Percentiles rank a stretch among this genome's conserved stretches.
phyloP scores from a whole-genome alignment of 2,329 filamentous ascomycete species.

The Nemania sp. region DNA sequence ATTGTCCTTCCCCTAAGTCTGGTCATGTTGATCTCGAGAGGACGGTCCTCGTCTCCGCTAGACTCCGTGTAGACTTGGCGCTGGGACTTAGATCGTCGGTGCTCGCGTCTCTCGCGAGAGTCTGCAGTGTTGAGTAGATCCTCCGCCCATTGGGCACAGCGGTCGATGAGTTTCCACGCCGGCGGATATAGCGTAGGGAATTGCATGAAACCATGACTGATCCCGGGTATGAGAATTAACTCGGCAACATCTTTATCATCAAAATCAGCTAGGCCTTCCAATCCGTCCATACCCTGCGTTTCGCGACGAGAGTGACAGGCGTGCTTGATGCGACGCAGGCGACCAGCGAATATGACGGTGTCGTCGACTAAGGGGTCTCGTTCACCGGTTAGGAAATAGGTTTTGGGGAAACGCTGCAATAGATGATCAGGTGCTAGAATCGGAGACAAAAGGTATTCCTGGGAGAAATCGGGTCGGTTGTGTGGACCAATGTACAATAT shows the following conservation, averaged over 20 bases:
- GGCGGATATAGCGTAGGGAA: slow-evolving; percentile 88
- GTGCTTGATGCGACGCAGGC: slow-evolving; percentile 79
- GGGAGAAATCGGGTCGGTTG: slow-evolving; percentile 88
- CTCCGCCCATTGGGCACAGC: slow-evolving; percentile 79
- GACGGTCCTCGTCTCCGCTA: slow-evolving; percentile 78
- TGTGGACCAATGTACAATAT: slow-evolving; percentile 95
- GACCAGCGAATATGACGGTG: slow-evolving; percentile 92
- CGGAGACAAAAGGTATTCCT: slow-evolving; percentile 88
- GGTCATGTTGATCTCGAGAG: slow-evolving; percentile 78
- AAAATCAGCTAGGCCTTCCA: slow-evolving; percentile 59
- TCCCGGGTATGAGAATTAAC: slow-evolving; percentile 82
- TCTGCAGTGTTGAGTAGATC: slow-evolving; percentile 69
- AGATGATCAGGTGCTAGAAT: slow-evolving; percentile 85
- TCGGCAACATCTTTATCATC: slow-evolving; percentile 78
- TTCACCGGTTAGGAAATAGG: slow-evolving; percentile 92
- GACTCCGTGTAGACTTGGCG: slow-evolving; percentile 61
- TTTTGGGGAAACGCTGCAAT: slow-evolving; percentile 87
- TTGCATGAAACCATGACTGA: slow-evolving; percentile 92
- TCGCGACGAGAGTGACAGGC: slow-evolving; percentile 55
- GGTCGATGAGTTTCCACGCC: slow-evolving; percentile 84
- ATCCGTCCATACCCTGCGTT: slow-evolving; percentile 55
- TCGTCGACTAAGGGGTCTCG: slow-evolving; percentile 95
- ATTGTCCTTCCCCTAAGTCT: slow-evolving; percentile 41
- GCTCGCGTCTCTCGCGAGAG: slow-evolving; percentile 42
- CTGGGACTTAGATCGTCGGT: slow-evolving; percentile 37